A percentile compares a stretch with the other conserved stretches of the same genome.
Conservation (phyloP, 2,329 filamentous ascomycete genomes). For the Stylonectria norvegica region DNA sequence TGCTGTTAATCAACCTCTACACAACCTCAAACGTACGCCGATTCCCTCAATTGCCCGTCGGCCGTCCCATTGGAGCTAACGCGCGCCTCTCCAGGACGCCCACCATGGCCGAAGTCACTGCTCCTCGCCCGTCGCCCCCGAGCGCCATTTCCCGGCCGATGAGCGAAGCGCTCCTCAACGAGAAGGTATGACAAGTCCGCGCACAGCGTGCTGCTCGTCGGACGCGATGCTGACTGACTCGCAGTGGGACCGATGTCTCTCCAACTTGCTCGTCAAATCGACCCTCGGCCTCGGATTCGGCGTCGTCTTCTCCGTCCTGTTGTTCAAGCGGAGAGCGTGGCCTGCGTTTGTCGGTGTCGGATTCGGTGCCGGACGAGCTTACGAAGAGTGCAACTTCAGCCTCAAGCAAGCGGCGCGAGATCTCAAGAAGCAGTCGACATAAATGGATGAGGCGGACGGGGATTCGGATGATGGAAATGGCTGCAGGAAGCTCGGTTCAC, state of each 20-base stretch:
- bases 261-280: constrained; percentile 95
- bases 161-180: constrained; percentile 96
- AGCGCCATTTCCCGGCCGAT: constrained; percentile 75
- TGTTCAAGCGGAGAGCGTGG: constrained; percentile 98
- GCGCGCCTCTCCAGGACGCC: constrained; percentile 8
- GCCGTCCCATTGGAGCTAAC: constrained; percentile 18
- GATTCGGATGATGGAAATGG: constrained; percentile 4
- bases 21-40: constrained; percentile 22
- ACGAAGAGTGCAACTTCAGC: constrained; percentile 94
- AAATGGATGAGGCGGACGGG: constrained; percentile 13
- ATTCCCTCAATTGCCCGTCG: constrained; percentile 9
- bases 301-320: constrained; percentile 94
- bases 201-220: background rate
- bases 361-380: constrained; percentile 93
- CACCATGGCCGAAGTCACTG: constrained; percentile 54
- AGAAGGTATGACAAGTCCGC: constrained; percentile 69
- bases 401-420: constrained; percentile 60
- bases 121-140: constrained; percentile 48
- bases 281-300: constrained; percentile 94
- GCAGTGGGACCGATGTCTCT: constrained; percentile 98
- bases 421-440: constrained; percentile 50
- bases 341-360: constrained; percentile 92
- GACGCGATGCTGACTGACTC: constrained; percentile 18
- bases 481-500: constrained; percentile 26
- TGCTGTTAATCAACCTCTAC: constrained; percentile 20